phyloP scores from a whole-genome alignment of 345 rosid genomes.

The Erucastrum elatum region DNA sequence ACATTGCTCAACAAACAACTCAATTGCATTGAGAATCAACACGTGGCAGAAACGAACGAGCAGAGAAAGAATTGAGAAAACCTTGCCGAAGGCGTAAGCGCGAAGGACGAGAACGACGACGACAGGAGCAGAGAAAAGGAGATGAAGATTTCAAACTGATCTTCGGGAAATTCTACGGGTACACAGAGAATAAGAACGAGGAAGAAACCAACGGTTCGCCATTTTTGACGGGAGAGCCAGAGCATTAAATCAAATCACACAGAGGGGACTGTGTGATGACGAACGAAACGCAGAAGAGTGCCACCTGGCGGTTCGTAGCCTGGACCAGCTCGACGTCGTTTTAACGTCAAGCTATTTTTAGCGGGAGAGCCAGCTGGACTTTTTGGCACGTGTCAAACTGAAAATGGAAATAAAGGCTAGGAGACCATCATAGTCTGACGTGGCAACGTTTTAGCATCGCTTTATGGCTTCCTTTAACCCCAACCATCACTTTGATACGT shows the following conservation, averaged over 20 bases:
- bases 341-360: slow-evolving; percentile 17
- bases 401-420: background rate
- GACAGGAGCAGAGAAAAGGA: slow-evolving; percentile 13
- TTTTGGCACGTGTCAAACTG: slow-evolving; percentile 3
- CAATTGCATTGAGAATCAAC: background rate
- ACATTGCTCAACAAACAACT: slow-evolving; percentile 9
- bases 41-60: background rate
- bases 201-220: slow-evolving; percentile 35
- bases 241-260: background rate
- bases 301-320: slow-evolving; percentile 26
- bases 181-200: slow-evolving; percentile 25
- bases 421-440: background rate
- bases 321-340: slow-evolving; percentile 23
- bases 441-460: slow-evolving; percentile 2
- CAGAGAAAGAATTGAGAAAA: slow-evolving; percentile 1
- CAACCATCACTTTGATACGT: background rate
- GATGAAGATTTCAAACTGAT: slow-evolving; percentile 9
- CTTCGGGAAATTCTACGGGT: background rate
- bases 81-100: slow-evolving; percentile 26
- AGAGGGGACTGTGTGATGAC: slow-evolving; percentile 17
- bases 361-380: slow-evolving; percentile 19
- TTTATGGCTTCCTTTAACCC: background rate
- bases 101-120: slow-evolving; percentile 13
- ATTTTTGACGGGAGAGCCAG: slow-evolving; percentile 37
- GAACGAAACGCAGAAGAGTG: slow-evolving; percentile 7